Evolutionary conservation across 202 grass and related monocot genomes (phyloP).

Genomic region (Cymbopogon flexuosus): DNA sequence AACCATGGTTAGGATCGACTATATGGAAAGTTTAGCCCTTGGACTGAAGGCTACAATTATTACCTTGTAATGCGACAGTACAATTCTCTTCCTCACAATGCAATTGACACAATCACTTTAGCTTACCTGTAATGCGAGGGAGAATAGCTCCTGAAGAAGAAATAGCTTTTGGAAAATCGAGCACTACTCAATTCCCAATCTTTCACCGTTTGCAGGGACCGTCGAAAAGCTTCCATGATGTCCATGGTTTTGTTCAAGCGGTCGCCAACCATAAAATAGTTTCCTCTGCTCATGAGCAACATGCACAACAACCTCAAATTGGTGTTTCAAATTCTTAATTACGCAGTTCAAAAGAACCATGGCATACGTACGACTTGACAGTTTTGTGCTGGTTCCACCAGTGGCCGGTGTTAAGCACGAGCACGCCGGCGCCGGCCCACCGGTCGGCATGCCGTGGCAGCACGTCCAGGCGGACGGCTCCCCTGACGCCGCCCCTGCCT

Average conservation of each 20-base stretch:
- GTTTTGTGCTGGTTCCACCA: slow-evolving; percentile 88
- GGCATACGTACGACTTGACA: slow-evolving; percentile 45
- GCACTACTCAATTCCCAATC: slow-evolving; percentile 40
- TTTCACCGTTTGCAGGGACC: slow-evolving; percentile 47
- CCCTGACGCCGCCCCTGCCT: not conserved
- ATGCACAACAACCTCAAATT: not conserved
- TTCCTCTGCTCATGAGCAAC: slow-evolving; percentile 42
- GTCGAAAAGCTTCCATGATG: slow-evolving; percentile 58
- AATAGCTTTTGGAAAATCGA: not conserved
- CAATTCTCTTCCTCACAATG: not conserved
- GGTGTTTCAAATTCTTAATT: not conserved
- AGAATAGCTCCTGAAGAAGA: slow-evolving; percentile 64
- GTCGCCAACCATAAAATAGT: slow-evolving; percentile 62
- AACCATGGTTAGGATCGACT: not conserved
- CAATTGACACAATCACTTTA: not conserved
- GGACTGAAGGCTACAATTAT: not conserved
- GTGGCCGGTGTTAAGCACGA: slow-evolving; percentile 84
- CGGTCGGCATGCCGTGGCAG: slow-evolving; percentile 42
- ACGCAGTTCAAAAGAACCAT: not conserved
- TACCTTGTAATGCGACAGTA: not conserved
- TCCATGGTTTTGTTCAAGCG: slow-evolving; percentile 47
- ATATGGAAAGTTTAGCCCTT: too few species aligned
- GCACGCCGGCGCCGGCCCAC: slow-evolving; percentile 59
- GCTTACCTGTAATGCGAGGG: slow-evolving; percentile 56
- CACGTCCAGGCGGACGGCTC: slow-evolving; percentile 53